Conservation (phyloP, 2,329 filamentous ascomycete species). For the Paracamarosporium sp. region DNA sequence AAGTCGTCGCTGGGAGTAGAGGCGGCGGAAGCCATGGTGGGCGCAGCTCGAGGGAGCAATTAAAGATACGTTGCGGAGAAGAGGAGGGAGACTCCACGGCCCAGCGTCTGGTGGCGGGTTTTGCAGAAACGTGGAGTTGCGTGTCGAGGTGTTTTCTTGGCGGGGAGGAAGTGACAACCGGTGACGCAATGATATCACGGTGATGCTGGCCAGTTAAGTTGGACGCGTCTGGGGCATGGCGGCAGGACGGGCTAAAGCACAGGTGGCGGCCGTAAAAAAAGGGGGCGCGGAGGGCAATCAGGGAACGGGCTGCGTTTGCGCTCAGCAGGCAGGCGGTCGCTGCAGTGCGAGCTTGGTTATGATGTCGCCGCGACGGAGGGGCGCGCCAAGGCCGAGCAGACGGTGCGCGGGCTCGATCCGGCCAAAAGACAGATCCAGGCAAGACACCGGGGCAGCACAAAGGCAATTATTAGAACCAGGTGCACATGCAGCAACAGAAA, state of each 20-base stretch:
- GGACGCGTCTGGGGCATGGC: slow-evolving; percentile 7
- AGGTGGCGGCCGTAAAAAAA: neutral
- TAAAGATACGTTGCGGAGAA: slow-evolving; percentile 11
- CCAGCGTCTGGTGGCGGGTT: neutral
- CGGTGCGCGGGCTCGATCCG: slow-evolving; percentile 1
- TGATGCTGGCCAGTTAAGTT: slow-evolving; percentile 4
- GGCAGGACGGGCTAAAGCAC: neutral
- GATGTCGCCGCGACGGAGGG: neutral
- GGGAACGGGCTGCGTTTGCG: neutral
- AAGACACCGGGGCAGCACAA: neutral
- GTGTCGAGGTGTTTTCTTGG: neutral
- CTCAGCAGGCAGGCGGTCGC: neutral
- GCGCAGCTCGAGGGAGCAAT: slow-evolving; percentile 1
- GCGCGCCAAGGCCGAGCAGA: neutral
- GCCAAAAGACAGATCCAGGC: neutral
- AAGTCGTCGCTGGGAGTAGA: slow-evolving; percentile 40
- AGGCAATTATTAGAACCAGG: neutral
- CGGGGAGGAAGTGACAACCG: slow-evolving; percentile 2
- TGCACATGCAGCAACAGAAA: neutral
- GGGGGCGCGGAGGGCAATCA: neutral
- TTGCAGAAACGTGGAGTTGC: slow-evolving; percentile 1
- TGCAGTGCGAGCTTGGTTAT: neutral
- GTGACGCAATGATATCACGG: slow-evolving; percentile 16
- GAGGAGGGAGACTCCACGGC: slow-evolving; percentile 8
- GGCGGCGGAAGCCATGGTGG: slow-evolving; percentile 37